Evolutionary conservation across 495 filamentous ascomycete genomes (phyloP), one percentile per base, ranked within the genome.

Genomic region (Podospora comata): DNA sequence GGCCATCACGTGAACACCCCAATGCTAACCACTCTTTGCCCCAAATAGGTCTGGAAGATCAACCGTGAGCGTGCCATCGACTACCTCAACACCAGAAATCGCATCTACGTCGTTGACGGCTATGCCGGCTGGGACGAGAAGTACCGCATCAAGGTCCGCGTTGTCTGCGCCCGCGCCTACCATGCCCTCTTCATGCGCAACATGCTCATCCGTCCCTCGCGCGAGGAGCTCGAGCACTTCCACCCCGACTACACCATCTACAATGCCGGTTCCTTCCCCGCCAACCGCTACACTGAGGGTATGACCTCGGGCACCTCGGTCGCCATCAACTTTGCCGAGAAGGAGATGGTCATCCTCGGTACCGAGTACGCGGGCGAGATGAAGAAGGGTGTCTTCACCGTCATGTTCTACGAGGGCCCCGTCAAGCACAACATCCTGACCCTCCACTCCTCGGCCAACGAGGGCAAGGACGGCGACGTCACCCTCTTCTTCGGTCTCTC

Each of bases 151-250:
- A 91, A 89, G 74, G 95, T 99, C 75, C 96, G 95, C 72, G 94
- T 99, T 69, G 92, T 99, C 78, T 99, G 95, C 83, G 95, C 95
- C 70, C 92, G 95, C 79, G 95, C 95, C 81, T 99, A 99, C 86
- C 95, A 99, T 86, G 95, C 95, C 71, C 87, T 99, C 68, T 99
- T 99, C 91, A 99, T 99, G 95, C 92, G 96, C 74, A 99, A 99
- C 86, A 99, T 99, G 95, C 91, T 99, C 77, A 99, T 99, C 85
- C 90, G 95, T 76, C 95, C 95, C 67, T 83, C 87, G 58, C 85
- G 85, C 64, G 91, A 94, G 80, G 93, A 98, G 86, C 89, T 99
- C 56, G 88, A 96, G 81, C 86, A 91, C 83, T 99, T 99, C 87
- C 92, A 97, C 81, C 95, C 95, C 70, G 93, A 99, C 85, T 99